These are phyloP conservation scores for Ammopiptanthus mongolicus DNA, from an alignment of 306 rosid species.

Conservation along the genomic window DNA sequence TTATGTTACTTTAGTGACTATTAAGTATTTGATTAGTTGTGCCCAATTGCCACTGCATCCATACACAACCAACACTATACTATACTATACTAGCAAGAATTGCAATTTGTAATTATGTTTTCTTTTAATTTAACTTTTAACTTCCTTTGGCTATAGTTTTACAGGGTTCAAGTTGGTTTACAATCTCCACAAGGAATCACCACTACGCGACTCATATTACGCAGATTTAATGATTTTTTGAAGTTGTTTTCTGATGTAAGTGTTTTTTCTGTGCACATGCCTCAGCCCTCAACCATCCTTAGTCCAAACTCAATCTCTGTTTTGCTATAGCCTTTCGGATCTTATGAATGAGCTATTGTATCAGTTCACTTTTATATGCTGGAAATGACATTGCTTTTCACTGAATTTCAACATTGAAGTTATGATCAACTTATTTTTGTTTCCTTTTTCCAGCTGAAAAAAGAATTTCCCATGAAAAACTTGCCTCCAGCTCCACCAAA, in stretches of 20 bases:
- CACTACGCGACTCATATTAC: slow-evolving; percentile 49
- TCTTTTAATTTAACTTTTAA: background rate
- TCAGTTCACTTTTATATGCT: background rate
- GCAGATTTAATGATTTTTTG: slow-evolving; percentile 78
- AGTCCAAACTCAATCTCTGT: background rate
- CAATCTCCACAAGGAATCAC: slow-evolving; percentile 85
- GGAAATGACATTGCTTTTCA: background rate
- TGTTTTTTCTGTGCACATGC: background rate
- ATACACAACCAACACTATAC: no score
- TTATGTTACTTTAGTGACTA: no score
- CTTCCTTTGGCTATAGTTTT: slow-evolving; percentile 53
- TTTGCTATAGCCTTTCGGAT: no score
- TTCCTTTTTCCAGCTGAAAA: slow-evolving; percentile 54
- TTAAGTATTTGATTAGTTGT: no score
- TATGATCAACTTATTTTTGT: background rate
- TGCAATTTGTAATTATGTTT: background rate
- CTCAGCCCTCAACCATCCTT: background rate
- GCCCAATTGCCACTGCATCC: no score
- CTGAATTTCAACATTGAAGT: background rate
- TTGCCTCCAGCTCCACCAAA: slow-evolving; percentile 79
- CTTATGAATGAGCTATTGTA: background rate
- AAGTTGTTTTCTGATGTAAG: slow-evolving; percentile 66
- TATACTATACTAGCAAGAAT: background rate
- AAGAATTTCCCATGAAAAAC: slow-evolving; percentile 53
- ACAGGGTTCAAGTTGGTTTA: slow-evolving; percentile 77